These are phyloP conservation scores for Plantago major DNA, from an alignment of 257 asterid genomes.

Conservation along the genomic window DNA sequence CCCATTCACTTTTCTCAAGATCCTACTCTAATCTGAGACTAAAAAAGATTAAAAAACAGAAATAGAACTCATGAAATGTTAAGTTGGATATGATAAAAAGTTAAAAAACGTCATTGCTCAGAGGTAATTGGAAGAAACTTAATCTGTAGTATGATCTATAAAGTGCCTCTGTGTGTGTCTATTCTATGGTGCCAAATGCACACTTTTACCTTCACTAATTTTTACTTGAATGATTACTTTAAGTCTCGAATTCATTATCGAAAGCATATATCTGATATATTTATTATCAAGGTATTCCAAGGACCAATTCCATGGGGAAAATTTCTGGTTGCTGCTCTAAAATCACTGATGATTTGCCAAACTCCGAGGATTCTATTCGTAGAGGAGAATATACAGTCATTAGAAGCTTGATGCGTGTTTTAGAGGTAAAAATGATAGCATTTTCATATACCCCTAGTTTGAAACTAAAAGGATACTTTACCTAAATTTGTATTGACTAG, in stretches of 20 bases:
- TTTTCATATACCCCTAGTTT: conserved; percentile 21
- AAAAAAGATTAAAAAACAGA: neutral
- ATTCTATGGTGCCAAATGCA: neutral
- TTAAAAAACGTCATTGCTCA: conserved; percentile 1
- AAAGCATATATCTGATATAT: conserved; percentile 23
- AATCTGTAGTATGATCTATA: neutral
- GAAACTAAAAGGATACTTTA: conserved; percentile 13
- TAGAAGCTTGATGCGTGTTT: conserved; percentile 92
- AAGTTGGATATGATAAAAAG: neutral
- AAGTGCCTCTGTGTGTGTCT: neutral
- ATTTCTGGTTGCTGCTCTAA: conserved; percentile 61
- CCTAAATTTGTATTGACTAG: conserved; percentile 42
- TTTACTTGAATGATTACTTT: conserved; percentile 16
- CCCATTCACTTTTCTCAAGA: neutral
- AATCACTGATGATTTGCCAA: conserved; percentile 53
- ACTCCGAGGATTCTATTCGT: conserved; percentile 80
- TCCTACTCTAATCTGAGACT: neutral
- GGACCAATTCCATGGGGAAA: conserved; percentile 77
- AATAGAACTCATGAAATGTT: neutral
- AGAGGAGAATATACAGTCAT: conserved; percentile 94
- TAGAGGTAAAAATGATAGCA: conserved; percentile 59
- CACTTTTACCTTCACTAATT: neutral
- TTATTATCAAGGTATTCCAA: conserved; percentile 54
- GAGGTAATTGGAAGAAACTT: conserved; percentile 4
- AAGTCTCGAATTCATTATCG: conserved; percentile 19